phyloP scores from a whole-genome alignment of 305 asterid genomes.

The Rubia tinctorum region DNA sequence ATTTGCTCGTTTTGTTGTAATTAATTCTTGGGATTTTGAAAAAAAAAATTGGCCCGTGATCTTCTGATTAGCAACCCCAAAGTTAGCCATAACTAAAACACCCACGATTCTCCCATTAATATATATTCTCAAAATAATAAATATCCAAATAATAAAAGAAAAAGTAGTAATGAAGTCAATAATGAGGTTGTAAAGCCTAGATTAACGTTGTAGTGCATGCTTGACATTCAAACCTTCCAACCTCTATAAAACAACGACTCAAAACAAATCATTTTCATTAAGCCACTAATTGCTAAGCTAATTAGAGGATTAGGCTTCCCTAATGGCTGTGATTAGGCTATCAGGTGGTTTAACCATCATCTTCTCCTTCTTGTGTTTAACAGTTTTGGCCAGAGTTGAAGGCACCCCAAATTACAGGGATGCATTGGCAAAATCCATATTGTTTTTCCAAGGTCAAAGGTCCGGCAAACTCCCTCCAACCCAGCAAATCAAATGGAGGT shows the following conservation, averaged over 20 bases:
- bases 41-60: neutral
- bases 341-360: neutral
- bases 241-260: slow-evolving; percentile 35
- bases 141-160: neutral
- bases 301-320: neutral
- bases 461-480: slow-evolving; percentile 56
- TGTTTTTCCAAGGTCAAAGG: slow-evolving; percentile 89
- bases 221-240: slow-evolving; percentile 2
- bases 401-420: slow-evolving; percentile 51
- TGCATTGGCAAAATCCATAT: slow-evolving; percentile 74
- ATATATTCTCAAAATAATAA: neutral
- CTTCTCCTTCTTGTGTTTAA: slow-evolving; percentile 19
- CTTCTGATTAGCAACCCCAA: neutral
- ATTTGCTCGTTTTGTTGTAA: too few relatives aligned
- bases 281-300: neutral
- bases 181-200: slow-evolving; percentile 41
- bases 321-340: neutral
- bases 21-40: too few relatives aligned
- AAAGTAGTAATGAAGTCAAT: neutral
- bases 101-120: neutral
- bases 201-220: slow-evolving; percentile 34
- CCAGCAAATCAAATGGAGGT: slow-evolving; percentile 64
- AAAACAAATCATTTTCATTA: neutral
- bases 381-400: slow-evolving; percentile 21
- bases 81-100: neutral